A percentile compares a stretch with the other conserved stretches of the same genome.
phyloP scores from a whole-genome alignment of 108 stramenopile species.

The Chaetoceros muelleri region DNA sequence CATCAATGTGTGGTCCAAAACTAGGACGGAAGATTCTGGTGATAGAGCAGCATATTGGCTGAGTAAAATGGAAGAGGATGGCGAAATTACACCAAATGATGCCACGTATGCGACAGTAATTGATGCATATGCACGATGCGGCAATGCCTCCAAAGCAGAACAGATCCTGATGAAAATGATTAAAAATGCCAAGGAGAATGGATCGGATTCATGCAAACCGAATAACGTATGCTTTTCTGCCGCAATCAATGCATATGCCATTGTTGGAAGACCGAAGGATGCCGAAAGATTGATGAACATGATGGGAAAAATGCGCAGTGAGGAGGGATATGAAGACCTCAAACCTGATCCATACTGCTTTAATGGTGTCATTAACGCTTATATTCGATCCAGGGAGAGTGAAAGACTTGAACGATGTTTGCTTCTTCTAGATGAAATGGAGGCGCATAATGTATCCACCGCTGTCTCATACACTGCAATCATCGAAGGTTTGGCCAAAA shows the following conservation, averaged over 20 bases:
- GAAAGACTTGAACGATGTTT: not conserved
- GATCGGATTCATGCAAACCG: not conserved
- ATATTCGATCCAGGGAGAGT: not conserved
- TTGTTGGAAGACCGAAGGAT: conserved; percentile 48
- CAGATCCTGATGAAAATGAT: not conserved
- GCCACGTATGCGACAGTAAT: conserved; percentile 54
- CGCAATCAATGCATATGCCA: conserved; percentile 28
- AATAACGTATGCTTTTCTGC: conserved; percentile 27
- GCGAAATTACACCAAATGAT: conserved; percentile 34
- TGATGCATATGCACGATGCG: conserved; percentile 74
- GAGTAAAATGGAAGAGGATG: conserved; percentile 19
- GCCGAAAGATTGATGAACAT: conserved; percentile 24
- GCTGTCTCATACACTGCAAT: not conserved
- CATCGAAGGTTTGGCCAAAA: not conserved
- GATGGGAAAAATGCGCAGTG: conserved; percentile 15
- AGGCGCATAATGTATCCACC: not conserved
- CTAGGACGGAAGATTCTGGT: not conserved
- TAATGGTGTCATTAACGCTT: not conserved
- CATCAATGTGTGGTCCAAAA: conserved; percentile 1
- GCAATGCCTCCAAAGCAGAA: conserved; percentile 22
- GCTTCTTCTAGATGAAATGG: not conserved
- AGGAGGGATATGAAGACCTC: not conserved
- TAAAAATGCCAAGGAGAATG: not conserved
- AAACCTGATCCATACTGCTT: not conserved
- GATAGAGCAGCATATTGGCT: not conserved